Conservation (phyloP, 2,329 filamentous ascomycete species). For the Incumbomyces lentus region DNA sequence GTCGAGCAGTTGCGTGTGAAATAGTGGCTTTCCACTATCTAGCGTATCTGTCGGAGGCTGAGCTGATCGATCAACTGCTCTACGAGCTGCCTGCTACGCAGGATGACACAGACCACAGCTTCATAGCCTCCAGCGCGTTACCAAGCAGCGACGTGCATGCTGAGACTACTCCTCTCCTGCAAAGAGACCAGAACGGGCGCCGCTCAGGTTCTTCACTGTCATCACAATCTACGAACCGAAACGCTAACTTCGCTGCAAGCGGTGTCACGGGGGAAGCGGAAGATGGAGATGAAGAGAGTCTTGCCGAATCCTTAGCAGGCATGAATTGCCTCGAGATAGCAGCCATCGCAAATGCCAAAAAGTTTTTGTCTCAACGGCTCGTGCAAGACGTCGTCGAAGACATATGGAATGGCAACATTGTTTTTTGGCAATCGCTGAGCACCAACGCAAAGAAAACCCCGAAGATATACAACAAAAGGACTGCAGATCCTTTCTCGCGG, state of each 20-base stretch:
- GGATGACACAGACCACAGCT: constrained; percentile 1
- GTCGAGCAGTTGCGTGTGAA: constrained; percentile 49
- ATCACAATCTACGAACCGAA: constrained; percentile 7
- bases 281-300: constrained; percentile 47
- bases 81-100: constrained; percentile 37
- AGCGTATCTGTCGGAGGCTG: constrained; percentile 44
- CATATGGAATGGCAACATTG: constrained; percentile 77
- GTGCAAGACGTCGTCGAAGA: constrained; percentile 76
- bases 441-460: constrained; percentile 64
- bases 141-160: background rate
- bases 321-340: constrained; percentile 84
- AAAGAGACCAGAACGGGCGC: background rate
- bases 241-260: constrained; percentile 1
- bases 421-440: constrained; percentile 75
- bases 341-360: constrained; percentile 69
- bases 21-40: constrained; percentile 54
- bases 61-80: constrained; percentile 48
- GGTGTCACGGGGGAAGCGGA: constrained; percentile 23
- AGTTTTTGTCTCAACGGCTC: constrained; percentile 67
- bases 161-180: constrained; percentile 2
- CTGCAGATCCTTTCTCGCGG: constrained; percentile 63
- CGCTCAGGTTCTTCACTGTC: constrained; percentile 3
- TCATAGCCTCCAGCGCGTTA: background rate
- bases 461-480: constrained; percentile 59
- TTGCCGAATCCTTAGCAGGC: constrained; percentile 62